Conservation (phyloP, 2,329 filamentous ascomycete species). For the Aspergillus fumigatiaffinis region DNA sequence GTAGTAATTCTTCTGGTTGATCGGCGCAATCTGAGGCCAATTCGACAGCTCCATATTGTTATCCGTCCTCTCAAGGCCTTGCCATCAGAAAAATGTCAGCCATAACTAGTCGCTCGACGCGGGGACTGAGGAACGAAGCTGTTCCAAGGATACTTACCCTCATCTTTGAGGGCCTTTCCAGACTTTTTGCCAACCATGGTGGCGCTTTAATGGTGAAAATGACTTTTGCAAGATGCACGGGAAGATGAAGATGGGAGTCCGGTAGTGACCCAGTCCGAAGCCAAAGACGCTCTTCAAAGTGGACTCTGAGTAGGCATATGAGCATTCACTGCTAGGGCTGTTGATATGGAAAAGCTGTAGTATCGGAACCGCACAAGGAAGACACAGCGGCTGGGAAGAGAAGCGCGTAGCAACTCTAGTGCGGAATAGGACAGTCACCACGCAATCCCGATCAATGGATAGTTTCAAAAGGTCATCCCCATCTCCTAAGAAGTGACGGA, state of each 20-base stretch:
- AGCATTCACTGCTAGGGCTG: not conserved
- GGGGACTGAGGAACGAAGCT: not conserved
- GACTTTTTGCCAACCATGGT: constrained; percentile 65
- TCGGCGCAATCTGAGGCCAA: constrained; percentile 88
- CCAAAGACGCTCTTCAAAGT: not conserved
- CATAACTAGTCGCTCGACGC: not conserved
- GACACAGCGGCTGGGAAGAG: not conserved
- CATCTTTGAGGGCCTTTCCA: constrained; percentile 58
- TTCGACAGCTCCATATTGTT: constrained; percentile 95
- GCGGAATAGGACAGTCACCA: not conserved
- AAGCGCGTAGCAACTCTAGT: not conserved
- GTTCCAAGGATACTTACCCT: constrained; percentile 38
- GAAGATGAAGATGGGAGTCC: not conserved
- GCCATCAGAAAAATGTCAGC: constrained; percentile 14
- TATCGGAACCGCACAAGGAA: not conserved
- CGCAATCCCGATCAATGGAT: not conserved
- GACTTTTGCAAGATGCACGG: not conserved
- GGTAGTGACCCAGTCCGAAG: not conserved
- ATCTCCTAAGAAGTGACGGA: not conserved
- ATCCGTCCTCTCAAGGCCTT: constrained; percentile 91
- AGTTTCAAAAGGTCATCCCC: not conserved
- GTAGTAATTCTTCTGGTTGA: constrained; percentile 99
- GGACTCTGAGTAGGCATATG: not conserved
- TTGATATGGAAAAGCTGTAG: not conserved
- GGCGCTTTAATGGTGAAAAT: constrained; percentile 4